A percentile compares a stretch with the other conserved stretches of the same genome.
These are phyloP conservation scores for Clonostachys chloroleuca DNA, from an alignment of 2,329 filamentous ascomycete species.

Conservation along the genomic window DNA sequence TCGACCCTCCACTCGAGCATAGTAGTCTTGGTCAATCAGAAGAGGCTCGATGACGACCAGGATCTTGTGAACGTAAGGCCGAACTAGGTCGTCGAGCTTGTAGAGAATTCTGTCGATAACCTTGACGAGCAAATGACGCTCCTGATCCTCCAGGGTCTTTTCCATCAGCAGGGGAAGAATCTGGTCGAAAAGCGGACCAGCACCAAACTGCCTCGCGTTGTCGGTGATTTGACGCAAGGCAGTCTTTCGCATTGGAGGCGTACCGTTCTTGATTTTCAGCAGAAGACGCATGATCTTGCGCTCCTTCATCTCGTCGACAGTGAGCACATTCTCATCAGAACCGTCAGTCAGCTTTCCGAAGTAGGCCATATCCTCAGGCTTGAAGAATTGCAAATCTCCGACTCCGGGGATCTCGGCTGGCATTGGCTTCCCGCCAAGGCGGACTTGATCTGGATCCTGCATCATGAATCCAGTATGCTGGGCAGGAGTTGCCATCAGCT, in stretches of 20 bases:
- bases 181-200: constrained; percentile 92
- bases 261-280: constrained; percentile 98
- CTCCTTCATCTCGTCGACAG: constrained; percentile 94
- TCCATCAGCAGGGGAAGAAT: constrained; percentile 97
- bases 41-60: constrained; percentile 98
- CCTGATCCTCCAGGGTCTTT: constrained; percentile 94
- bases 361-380: constrained; percentile 97
- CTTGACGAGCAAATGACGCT: constrained; percentile 96
- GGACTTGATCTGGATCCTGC: constrained; percentile 85
- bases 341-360: constrained; percentile 97
- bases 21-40: constrained; percentile 98
- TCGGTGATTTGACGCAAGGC: constrained; percentile 95
- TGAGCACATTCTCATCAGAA: constrained; percentile 85
- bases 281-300: constrained; percentile 97
- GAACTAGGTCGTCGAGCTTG: constrained; percentile 94
- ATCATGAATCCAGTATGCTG: constrained; percentile 92
- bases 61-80: constrained; percentile 97
- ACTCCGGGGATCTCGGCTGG: constrained; percentile 95
- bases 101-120: constrained; percentile 98
- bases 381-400: constrained; percentile 95
- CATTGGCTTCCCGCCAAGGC: constrained; percentile 82
- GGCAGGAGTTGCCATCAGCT: constrained; percentile 67
- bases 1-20: constrained; percentile 93
- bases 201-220: constrained; percentile 93
- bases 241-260: constrained; percentile 97